phyloP scores from a whole-genome alignment of 306 rosid species.

The Ormosia semicastrata region DNA sequence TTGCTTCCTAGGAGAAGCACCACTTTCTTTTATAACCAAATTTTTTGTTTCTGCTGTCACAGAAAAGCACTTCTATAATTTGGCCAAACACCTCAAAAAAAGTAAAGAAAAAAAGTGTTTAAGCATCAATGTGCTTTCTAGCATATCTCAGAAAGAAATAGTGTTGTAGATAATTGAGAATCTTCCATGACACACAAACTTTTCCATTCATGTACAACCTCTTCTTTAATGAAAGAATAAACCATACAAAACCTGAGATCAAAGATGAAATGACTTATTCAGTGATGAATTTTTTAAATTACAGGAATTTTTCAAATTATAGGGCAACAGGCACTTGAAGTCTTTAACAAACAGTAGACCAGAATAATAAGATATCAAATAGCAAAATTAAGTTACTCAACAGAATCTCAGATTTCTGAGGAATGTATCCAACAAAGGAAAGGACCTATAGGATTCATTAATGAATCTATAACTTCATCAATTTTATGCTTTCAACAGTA shows the following conservation, averaged over 20 bases:
- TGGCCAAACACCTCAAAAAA: neutral
- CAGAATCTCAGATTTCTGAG: neutral
- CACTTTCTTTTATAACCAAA: neutral
- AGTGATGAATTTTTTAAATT: neutral
- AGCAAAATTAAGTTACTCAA: neutral
- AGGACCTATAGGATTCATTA: no score
- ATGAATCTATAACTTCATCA: no score
- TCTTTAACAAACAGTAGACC: neutral
- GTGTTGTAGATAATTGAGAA: no score
- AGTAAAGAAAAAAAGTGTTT: no score
- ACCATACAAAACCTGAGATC: slow-evolving; percentile 92
- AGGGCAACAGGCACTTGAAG: neutral
- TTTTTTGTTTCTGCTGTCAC: neutral
- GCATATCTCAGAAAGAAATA: no score
- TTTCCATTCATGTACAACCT: slow-evolving; percentile 29
- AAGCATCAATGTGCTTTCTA: no score
- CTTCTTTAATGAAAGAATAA: slow-evolving; percentile 90
- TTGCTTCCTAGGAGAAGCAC: neutral
- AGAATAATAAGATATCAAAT: neutral
- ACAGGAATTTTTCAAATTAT: no score
- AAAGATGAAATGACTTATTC: slow-evolving; percentile 21
- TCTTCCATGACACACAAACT: no score
- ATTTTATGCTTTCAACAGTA: no score
- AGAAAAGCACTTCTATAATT: neutral
- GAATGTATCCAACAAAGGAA: neutral